These are phyloP conservation scores for Nelumbo lutea DNA, from an alignment of 164 flowering plant species.

Conservation along the genomic window DNA sequence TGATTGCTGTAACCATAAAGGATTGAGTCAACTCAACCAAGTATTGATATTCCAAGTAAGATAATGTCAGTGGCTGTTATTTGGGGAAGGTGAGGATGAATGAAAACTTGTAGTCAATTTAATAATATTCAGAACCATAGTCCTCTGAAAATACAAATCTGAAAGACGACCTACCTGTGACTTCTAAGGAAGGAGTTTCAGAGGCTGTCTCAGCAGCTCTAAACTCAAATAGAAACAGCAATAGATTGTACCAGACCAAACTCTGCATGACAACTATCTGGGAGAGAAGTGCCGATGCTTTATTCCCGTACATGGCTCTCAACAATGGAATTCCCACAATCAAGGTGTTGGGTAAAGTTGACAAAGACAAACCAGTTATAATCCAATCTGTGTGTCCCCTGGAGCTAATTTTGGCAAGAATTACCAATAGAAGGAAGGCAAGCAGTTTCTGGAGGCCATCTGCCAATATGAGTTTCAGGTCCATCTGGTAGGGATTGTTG, in stretches of 20 bases:
- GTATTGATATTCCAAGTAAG: neutral
- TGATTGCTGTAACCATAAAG: neutral
- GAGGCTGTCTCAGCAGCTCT: slow-evolving; percentile 34
- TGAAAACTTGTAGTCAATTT: neutral
- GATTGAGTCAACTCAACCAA: neutral
- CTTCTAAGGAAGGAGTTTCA: slow-evolving; percentile 22
- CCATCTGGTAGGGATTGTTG: slow-evolving; percentile 70
- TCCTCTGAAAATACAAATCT: slow-evolving; percentile 4
- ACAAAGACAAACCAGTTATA: slow-evolving; percentile 66
- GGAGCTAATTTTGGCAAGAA: slow-evolving; percentile 32
- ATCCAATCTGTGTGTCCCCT: slow-evolving; percentile 44
- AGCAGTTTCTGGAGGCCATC: slow-evolving; percentile 64
- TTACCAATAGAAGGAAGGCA: slow-evolving; percentile 32
- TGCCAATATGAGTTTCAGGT: slow-evolving; percentile 48
- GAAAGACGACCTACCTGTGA: slow-evolving; percentile 32
- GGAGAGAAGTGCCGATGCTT: slow-evolving; percentile 41
- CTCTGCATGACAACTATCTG: slow-evolving; percentile 79
- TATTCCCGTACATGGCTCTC: slow-evolving; percentile 66
- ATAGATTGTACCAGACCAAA: slow-evolving; percentile 66
- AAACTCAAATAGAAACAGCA: slow-evolving; percentile 66
- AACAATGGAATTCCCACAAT: slow-evolving; percentile 78
- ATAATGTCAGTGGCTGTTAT: neutral
- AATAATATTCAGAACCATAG: neutral
- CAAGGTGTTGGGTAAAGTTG: slow-evolving; percentile 75
- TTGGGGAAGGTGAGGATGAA: neutral